Conservation (phyloP, 2,329 filamentous ascomycete species). For the Aspergillus texensis region DNA sequence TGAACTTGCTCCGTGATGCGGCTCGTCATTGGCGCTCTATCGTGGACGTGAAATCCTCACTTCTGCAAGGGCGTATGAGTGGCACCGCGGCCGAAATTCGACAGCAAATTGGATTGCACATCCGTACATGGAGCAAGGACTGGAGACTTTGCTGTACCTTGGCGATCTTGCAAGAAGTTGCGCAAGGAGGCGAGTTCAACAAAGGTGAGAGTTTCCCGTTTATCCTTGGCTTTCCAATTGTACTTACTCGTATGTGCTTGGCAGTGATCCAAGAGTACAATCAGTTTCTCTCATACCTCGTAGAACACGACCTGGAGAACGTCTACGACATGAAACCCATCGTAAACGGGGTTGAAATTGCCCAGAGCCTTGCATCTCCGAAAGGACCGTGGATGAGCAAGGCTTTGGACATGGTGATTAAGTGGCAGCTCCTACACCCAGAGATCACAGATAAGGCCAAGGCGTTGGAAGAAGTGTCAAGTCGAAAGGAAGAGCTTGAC, state of each 20-base stretch:
- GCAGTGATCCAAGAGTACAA: slow-evolving; percentile 55
- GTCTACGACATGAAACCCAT: slow-evolving; percentile 63
- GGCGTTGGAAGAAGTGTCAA: slow-evolving; percentile 63
- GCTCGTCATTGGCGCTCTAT: slow-evolving; percentile 67
- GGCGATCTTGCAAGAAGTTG: slow-evolving; percentile 43
- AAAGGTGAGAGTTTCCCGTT: slow-evolving; percentile 32
- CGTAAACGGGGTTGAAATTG: slow-evolving; percentile 75
- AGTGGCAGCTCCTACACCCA: slow-evolving; percentile 87
- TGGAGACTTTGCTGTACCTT: slow-evolving; percentile 45
- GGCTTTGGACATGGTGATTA: slow-evolving; percentile 77
- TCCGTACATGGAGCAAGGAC: slow-evolving; percentile 41
- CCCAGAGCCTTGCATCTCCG: slow-evolving; percentile 64
- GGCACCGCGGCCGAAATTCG: slow-evolving; percentile 38
- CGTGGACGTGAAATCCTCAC: slow-evolving; percentile 56
- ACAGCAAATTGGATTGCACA: slow-evolving; percentile 38
- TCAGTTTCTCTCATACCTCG: slow-evolving; percentile 56
- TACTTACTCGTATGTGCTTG: slow-evolving; percentile 16
- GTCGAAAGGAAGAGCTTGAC: slow-evolving; percentile 55
- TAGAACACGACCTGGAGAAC: slow-evolving; percentile 51
- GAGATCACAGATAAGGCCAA: slow-evolving; percentile 60
- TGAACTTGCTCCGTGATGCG: slow-evolving; percentile 67
- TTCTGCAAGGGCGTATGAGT: slow-evolving; percentile 29
- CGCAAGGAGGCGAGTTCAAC: slow-evolving; percentile 33
- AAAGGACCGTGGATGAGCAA: slow-evolving; percentile 80
- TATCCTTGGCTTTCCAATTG: slow-evolving; percentile 11